Conservation (phyloP, 352 stramenopile species). For the Globisporangium paddicum region DNA sequence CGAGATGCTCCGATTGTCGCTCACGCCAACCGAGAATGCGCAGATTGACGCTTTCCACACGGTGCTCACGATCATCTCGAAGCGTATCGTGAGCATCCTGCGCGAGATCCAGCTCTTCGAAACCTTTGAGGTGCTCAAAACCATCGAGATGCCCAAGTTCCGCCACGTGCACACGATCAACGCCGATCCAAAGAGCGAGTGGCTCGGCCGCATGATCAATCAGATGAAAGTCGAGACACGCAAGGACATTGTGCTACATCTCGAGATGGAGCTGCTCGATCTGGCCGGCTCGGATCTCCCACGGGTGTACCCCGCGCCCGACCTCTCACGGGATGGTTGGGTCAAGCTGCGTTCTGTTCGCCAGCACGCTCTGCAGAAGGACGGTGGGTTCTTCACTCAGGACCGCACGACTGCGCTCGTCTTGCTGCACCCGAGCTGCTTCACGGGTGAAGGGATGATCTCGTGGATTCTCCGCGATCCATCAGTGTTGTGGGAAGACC, state of each 20-base stretch:
- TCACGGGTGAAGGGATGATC: constrained; percentile 62
- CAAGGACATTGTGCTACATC: constrained; percentile 49
- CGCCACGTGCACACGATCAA: constrained; percentile 47
- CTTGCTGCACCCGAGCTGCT: constrained; percentile 34
- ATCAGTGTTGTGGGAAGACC: constrained; percentile 42
- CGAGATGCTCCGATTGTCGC: constrained; percentile 35
- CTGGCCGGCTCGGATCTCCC: constrained; percentile 26
- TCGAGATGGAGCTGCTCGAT: constrained; percentile 65
- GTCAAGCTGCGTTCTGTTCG: constrained; percentile 32
- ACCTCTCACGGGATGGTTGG: constrained; percentile 44
- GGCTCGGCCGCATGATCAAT: constrained; percentile 46
- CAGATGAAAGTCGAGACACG: constrained; percentile 44
- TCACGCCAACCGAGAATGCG: constrained; percentile 54
- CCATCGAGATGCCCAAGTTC: constrained; percentile 48
- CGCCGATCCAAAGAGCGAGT: constrained; percentile 38
- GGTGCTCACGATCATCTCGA: constrained; percentile 47
- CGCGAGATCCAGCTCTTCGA: constrained; percentile 59
- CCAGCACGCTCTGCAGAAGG: constrained; percentile 39
- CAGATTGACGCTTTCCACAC: constrained; percentile 59
- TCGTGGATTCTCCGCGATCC: constrained; percentile 48
- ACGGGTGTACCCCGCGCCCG: constrained; percentile 12
- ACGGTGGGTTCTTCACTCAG: constrained; percentile 46
- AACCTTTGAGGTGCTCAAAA: constrained; percentile 41
- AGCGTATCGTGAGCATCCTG: constrained; percentile 45
- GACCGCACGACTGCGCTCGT: constrained; percentile 35